Conservation (phyloP, 352 stramenopile species). For the Phytophthora boehmeriae region DNA sequence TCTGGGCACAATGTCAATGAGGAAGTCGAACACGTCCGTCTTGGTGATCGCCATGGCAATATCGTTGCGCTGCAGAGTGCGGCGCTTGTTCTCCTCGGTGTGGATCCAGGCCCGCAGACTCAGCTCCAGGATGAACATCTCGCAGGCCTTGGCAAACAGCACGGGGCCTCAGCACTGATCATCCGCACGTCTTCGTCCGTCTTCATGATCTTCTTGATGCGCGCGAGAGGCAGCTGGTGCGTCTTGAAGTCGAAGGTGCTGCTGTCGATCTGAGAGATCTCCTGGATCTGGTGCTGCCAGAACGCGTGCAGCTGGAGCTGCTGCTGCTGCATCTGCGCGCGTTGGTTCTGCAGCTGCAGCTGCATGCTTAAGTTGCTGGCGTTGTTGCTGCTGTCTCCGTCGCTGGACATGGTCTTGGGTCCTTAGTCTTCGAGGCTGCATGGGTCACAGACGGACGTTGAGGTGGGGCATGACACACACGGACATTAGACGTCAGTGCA, state of each 20-base stretch:
- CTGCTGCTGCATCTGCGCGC: constrained; percentile 89
- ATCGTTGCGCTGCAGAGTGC: constrained; percentile 91
- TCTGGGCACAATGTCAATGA: constrained; percentile 91
- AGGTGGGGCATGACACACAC: constrained; percentile 2
- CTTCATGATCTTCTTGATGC: constrained; percentile 97
- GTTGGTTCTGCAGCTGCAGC: constrained; percentile 86
- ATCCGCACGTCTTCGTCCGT: constrained; percentile 94
- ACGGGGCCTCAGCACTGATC: constrained; percentile 93
- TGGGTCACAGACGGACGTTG: background rate
- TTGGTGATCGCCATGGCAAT: constrained; percentile 92
- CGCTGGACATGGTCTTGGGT: constrained; percentile 60
- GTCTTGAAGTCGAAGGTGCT: constrained; percentile 89
- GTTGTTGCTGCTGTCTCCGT: constrained; percentile 35
- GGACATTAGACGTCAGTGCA: constrained; percentile 13
- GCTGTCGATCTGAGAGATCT: constrained; percentile 89
- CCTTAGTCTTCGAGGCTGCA: background rate
- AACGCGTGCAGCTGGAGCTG: constrained; percentile 86
- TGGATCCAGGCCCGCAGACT: constrained; percentile 90
- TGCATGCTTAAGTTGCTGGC: constrained; percentile 76
- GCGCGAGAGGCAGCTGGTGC: constrained; percentile 90
- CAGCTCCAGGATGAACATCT: constrained; percentile 94
- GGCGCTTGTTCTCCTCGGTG: constrained; percentile 93
- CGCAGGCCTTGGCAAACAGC: constrained; percentile 94
- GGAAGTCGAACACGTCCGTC: constrained; percentile 93
- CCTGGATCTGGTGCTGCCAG: constrained; percentile 88